phyloP scores from a whole-genome alignment of 2,329 filamentous ascomycete species.

The Sclerotinia trifoliorum region DNA sequence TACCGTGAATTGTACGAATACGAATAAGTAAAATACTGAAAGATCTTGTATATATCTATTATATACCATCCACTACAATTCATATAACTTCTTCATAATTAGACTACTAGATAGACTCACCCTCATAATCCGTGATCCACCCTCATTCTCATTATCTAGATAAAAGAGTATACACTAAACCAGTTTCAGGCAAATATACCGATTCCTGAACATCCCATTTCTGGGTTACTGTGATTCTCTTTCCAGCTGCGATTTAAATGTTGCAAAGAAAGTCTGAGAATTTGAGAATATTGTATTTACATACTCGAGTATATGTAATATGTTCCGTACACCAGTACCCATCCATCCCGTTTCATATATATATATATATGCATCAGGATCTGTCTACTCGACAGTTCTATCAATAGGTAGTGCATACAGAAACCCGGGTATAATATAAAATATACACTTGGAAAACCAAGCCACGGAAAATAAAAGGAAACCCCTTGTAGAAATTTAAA shows the following conservation, averaged over 20 bases:
- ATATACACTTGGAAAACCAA: not conserved
- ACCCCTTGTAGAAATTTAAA: not conserved
- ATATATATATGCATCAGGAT: not conserved
- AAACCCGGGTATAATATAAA: not conserved
- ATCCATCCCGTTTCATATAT: not conserved
- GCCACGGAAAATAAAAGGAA: not conserved
- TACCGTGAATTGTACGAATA: not conserved
- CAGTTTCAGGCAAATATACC: no score
- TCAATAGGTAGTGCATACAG: not conserved
- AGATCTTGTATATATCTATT: not conserved
- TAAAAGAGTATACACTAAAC: no score
- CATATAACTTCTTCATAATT: not conserved
- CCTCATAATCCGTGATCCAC: no score
- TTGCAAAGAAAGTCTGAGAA: no score
- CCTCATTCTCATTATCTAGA: no score
- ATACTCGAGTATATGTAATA: not conserved
- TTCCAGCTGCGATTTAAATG: no score
- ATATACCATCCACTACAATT: not conserved
- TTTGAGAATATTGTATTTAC: no score
- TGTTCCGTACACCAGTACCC: no score
- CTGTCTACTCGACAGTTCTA: not conserved
- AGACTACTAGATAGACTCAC: no score
- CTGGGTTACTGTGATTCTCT: no score
- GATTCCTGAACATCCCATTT: no score
- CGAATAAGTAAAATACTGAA: not conserved